phyloP scores from a whole-genome alignment of 768 basidiomycete genomes.

The Clitopilus passeckerianus region DNA sequence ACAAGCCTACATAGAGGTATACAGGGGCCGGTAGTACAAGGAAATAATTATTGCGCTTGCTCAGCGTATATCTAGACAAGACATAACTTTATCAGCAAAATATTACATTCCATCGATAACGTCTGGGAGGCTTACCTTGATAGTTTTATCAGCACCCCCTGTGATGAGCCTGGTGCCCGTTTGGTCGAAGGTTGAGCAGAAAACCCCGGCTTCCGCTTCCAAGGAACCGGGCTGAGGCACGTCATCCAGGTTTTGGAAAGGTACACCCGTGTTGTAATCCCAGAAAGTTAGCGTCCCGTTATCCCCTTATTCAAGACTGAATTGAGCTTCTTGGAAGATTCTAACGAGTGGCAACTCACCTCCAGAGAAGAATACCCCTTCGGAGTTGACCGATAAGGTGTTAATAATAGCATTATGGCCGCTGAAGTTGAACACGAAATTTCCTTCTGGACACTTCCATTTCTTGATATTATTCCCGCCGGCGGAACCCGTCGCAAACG shows the following conservation, averaged over 20 bases:
- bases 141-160: conserved; percentile 97
- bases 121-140: conserved; percentile 62
- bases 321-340: neutral
- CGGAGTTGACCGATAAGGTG: conserved; percentile 87
- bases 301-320: conserved; percentile 52
- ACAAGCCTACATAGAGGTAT: neutral
- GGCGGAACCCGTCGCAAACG: conserved; percentile 91
- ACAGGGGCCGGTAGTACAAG: neutral
- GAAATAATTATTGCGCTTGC: conserved; percentile 43
- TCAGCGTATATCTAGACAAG: conserved; percentile 57
- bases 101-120: neutral
- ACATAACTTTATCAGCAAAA: neutral
- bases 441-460: conserved; percentile 97
- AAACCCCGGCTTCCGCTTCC: conserved; percentile 94
- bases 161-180: conserved; percentile 94
- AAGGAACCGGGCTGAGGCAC: conserved; percentile 96
- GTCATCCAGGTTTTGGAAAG: conserved; percentile 93
- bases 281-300: conserved; percentile 90
- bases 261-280: conserved; percentile 93
- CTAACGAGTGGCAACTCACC: conserved; percentile 42
- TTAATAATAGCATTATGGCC: conserved; percentile 99
- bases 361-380: conserved; percentile 96
- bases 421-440: conserved; percentile 93
- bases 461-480: conserved; percentile 99
- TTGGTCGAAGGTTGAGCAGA: conserved; percentile 95